Conservation (phyloP, 2,329 filamentous ascomycete genomes). For the Colletotrichum spinosum region DNA sequence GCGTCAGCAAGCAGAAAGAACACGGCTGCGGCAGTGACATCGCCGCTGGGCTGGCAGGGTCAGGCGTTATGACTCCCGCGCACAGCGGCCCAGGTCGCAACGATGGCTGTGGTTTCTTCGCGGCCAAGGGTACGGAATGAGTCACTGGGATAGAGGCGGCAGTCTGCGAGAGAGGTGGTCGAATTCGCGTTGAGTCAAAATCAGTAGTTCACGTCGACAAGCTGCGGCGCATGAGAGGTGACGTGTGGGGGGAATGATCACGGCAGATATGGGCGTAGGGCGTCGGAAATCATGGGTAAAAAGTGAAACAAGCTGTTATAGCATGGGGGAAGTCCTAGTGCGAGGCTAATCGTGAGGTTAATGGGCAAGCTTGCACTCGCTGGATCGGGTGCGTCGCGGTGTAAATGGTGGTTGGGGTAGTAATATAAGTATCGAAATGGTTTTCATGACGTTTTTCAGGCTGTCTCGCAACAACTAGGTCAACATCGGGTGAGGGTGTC, state of each 20-base stretch:
- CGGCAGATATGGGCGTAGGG: too few relatives aligned
- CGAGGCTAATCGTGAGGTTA: too few relatives aligned
- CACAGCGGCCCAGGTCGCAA: conserved; percentile 31
- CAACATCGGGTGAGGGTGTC: too few relatives aligned
- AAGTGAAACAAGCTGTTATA: too few relatives aligned
- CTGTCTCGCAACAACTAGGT: too few relatives aligned
- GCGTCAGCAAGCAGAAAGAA: neutral
- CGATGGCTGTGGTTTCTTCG: conserved; percentile 20
- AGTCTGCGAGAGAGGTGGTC: conserved; percentile 13
- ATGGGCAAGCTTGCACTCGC: too few relatives aligned
- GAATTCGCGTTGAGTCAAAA: conserved; percentile 13
- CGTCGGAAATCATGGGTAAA: too few relatives aligned
- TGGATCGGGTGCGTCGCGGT: too few relatives aligned
- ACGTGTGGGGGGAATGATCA: neutral
- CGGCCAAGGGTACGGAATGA: neutral
- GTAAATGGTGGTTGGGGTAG: too few relatives aligned
- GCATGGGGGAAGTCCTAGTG: too few relatives aligned
- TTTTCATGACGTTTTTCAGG: too few relatives aligned
- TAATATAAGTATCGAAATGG: too few relatives aligned
- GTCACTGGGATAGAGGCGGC: neutral
- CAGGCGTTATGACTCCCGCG: conserved; percentile 33
- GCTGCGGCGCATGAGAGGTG: neutral
- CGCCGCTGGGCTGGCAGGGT: conserved; percentile 21
- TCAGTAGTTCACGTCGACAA: conserved; percentile 1
- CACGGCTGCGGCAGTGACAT: neutral